Conservation (phyloP, 2,329 filamentous ascomycete species). For the Pseudogymnoascus sp. region DNA sequence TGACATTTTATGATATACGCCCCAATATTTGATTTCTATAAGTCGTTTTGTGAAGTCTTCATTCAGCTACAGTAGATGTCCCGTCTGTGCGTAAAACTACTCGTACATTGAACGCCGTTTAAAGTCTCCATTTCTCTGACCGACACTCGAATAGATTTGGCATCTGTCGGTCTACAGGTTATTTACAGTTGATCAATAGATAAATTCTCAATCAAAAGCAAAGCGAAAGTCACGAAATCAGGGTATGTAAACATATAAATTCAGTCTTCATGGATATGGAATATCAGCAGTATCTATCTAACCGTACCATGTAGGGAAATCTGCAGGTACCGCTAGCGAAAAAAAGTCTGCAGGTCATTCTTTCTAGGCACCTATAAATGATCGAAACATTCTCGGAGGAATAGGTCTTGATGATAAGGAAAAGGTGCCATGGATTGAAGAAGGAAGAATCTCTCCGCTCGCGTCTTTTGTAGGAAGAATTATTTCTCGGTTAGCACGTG, state of each 20-base stretch:
- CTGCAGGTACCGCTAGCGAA: slow-evolving; percentile 94
- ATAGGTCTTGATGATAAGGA: slow-evolving; percentile 93
- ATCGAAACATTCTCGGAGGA: slow-evolving; percentile 70
- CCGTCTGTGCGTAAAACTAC: neutral
- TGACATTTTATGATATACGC: slow-evolving; percentile 1
- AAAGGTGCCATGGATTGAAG: slow-evolving; percentile 56
- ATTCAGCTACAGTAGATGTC: neutral
- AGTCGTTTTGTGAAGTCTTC: neutral
- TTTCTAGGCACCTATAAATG: slow-evolving; percentile 88
- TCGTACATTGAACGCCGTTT: neutral
- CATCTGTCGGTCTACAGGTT: neutral
- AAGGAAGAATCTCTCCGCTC: slow-evolving; percentile 26
- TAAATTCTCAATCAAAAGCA: neutral
- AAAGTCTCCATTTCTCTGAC: neutral
- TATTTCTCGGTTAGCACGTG: slow-evolving; percentile 13
- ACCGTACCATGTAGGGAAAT: slow-evolving; percentile 69
- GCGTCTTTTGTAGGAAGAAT: slow-evolving; percentile 6
- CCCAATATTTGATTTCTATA: neutral
- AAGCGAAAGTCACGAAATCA: neutral
- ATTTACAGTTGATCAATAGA: neutral
- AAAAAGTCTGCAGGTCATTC: slow-evolving; percentile 68
- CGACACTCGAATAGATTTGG: neutral
- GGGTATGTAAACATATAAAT: neutral
- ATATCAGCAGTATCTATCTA: slow-evolving; percentile 97
- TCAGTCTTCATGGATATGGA: slow-evolving; percentile 13